Evolutionary conservation across 768 basidiomycete genomes (phyloP).

Genomic region (Mycena pura): DNA sequence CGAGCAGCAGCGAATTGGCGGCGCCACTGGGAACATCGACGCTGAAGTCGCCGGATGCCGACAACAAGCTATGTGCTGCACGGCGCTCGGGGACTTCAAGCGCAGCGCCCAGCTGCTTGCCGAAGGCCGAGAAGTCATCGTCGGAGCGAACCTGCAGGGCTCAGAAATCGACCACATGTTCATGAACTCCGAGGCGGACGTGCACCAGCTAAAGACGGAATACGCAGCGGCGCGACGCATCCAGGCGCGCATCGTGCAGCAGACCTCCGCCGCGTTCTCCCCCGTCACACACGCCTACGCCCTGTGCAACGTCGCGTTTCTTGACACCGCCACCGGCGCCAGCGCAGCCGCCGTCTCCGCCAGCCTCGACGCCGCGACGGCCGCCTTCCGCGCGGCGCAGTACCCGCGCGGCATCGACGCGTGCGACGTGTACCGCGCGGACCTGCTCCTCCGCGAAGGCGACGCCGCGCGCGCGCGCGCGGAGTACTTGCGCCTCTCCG

Average conservation of each 20-base stretch:
- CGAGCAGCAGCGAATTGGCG: neutral
- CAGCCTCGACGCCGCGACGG: neutral
- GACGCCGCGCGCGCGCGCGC: neutral
- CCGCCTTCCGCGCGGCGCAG: neutral
- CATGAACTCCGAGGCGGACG: neutral
- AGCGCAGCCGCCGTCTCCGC: neutral
- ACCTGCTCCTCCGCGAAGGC: neutral
- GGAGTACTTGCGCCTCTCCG: neutral
- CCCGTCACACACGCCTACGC: neutral
- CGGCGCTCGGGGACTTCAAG: neutral
- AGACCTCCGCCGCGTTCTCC: neutral
- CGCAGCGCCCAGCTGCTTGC: neutral
- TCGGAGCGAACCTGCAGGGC: neutral
- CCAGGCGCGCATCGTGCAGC: neutral
- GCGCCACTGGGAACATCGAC: neutral
- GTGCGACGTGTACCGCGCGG: neutral
- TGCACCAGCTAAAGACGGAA: neutral
- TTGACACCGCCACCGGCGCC: neutral
- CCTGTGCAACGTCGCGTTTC: neutral
- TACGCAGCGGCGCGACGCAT: neutral
- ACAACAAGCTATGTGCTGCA: neutral
- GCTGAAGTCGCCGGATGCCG: neutral
- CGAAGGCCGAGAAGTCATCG: neutral
- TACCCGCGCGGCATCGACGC: neutral
- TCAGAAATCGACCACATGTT: neutral